These are phyloP conservation scores for Suhomyces xylopsoci DNA, from an alignment of 805 yeast genomes.

Conservation along the genomic window DNA sequence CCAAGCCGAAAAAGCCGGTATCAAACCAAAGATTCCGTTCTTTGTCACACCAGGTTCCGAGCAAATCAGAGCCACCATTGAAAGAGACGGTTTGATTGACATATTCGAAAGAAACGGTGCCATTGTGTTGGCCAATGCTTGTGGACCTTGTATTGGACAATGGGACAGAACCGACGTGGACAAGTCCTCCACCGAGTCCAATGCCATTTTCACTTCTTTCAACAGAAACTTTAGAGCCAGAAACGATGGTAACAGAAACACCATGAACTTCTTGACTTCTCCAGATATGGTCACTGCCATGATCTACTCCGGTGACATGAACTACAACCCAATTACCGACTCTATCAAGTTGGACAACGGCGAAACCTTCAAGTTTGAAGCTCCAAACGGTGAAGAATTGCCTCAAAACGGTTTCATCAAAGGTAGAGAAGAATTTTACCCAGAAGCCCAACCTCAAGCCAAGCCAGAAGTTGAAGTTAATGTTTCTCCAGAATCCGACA, in stretches of 20 bases:
- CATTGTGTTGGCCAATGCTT: conserved; percentile 92
- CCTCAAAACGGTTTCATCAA: conserved; percentile 74
- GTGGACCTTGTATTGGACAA: conserved; percentile 99
- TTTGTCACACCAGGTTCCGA: conserved; percentile 98
- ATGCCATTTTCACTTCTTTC: conserved; percentile 94
- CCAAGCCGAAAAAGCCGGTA: conserved; percentile 88
- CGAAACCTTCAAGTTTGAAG: conserved; percentile 67
- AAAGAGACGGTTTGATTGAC: conserved; percentile 88
- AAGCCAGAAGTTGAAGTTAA: conserved; percentile 55
- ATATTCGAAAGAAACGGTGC: conserved; percentile 92
- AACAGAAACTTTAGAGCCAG: conserved; percentile 97
- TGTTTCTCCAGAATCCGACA: conserved; percentile 86
- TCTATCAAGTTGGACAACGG: conserved; percentile 71
- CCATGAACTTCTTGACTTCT: conserved; percentile 97
- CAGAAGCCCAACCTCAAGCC: conserved; percentile 65
- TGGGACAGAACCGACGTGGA: conserved; percentile 91
- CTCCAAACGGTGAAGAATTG: conserved; percentile 82
- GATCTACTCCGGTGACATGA: conserved; percentile 90
- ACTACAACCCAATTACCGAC: conserved; percentile 89
- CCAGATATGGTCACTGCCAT: conserved; percentile 97
- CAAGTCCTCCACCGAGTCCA: conserved; percentile 60
- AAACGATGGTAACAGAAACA: conserved; percentile 96
- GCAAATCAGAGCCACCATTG: conserved; percentile 97
- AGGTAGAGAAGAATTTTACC: conserved; percentile 76
- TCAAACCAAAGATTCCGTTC: conserved; percentile 84